Percentiles rank a stretch among this genome's conserved stretches.
phyloP scores from a whole-genome alignment of 257 asterid genomes.

The Paraleonurus japonicus region DNA sequence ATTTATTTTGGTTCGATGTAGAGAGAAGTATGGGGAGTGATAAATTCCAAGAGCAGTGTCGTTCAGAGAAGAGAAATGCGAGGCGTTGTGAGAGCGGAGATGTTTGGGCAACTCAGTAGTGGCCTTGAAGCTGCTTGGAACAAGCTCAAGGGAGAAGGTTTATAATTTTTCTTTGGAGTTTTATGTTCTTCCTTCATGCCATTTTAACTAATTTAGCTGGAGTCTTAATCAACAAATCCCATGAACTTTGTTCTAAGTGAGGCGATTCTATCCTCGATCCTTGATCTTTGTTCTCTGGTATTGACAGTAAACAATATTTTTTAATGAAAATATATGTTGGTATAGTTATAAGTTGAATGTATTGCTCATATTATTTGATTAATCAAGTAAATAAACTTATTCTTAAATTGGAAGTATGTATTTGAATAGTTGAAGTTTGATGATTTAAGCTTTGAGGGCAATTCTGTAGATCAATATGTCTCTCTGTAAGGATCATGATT shows the following conservation, averaged over 20 bases:
- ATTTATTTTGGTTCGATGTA: conserved; percentile 27
- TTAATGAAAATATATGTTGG: neutral
- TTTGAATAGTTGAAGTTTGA: neutral
- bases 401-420: neutral
- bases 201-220: neutral
- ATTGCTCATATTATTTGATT: neutral
- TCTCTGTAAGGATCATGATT: neutral
- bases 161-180: neutral
- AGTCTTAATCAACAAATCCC: neutral
- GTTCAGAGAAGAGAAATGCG: conserved; percentile 41
- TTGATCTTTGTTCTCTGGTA: neutral
- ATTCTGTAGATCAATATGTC: neutral
- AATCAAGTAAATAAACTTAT: neutral
- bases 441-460: neutral
- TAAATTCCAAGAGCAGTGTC: conserved; percentile 40
- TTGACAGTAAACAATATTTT: neutral
- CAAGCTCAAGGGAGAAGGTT: conserved; percentile 99
- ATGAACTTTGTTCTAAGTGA: neutral
- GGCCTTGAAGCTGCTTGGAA: conserved; percentile 98
- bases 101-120: conserved; percentile 90
- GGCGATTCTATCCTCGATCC: neutral
- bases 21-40: conserved; percentile 72
- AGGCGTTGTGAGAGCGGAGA: conserved; percentile 75
- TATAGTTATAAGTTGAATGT: neutral
- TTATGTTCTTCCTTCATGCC: neutral